Conservation (phyloP, 2,329 filamentous ascomycete genomes). For the Claviceps quebecensis region DNA sequence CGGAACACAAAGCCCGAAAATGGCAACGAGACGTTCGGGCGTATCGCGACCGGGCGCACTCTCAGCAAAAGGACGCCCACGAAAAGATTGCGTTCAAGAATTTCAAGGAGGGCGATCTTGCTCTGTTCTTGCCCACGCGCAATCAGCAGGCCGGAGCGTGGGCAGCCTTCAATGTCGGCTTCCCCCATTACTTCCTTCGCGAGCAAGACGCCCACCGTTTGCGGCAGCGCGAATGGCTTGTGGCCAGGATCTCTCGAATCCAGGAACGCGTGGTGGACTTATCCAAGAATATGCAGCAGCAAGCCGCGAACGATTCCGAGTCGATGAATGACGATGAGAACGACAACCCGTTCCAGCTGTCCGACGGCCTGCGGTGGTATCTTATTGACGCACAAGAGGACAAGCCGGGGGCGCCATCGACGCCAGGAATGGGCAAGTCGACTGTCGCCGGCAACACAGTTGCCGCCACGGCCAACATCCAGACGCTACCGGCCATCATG, state of each 20-base stretch:
- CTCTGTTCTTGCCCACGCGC: slow-evolving; percentile 82
- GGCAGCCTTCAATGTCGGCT: slow-evolving; percentile 97
- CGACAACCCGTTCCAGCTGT: slow-evolving; percentile 93
- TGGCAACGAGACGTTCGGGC: slow-evolving; percentile 78
- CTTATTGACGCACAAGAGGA: slow-evolving; percentile 88
- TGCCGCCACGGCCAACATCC: slow-evolving; percentile 66
- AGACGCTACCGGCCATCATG: slow-evolving; percentile 30
- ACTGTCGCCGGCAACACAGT: slow-evolving; percentile 82
- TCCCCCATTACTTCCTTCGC: slow-evolving; percentile 90
- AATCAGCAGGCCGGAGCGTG: slow-evolving; percentile 91
- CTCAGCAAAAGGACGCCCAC: slow-evolving; percentile 69
- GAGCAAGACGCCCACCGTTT: slow-evolving; percentile 84
- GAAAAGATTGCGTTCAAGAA: slow-evolving; percentile 93
- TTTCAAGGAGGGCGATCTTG: slow-evolving; percentile 93
- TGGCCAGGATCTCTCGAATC: slow-evolving; percentile 80
- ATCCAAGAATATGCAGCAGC: slow-evolving; percentile 53
- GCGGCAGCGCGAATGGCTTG: slow-evolving; percentile 67
- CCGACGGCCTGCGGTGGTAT: slow-evolving; percentile 91
- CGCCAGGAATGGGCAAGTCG: slow-evolving; percentile 78
- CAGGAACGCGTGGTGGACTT: slow-evolving; percentile 90
- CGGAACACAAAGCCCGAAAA: slow-evolving; percentile 84
- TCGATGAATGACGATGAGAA: slow-evolving; percentile 55
- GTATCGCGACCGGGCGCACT: slow-evolving; percentile 77
- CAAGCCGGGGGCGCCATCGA: slow-evolving; percentile 81
- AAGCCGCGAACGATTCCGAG: slow-evolving; percentile 29